Conservation (phyloP, 2,329 filamentous ascomycete genomes). For the Fusarium algeriense region DNA sequence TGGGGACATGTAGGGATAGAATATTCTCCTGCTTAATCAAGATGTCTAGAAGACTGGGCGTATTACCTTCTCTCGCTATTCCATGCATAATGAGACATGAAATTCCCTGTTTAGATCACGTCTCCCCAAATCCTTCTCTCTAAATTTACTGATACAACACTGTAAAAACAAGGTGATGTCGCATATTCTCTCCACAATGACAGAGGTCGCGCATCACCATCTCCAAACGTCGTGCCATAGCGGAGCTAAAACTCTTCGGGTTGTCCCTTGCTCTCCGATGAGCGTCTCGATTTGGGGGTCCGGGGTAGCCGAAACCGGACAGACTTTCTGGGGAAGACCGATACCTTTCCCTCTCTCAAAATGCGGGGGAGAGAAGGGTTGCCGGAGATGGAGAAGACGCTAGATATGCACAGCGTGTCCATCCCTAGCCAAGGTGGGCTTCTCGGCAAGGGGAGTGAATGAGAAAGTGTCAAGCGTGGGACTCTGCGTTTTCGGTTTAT, state of each 20-base stretch:
- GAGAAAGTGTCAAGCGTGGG: not conserved
- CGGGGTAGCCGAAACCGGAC: slow-evolving; percentile 34
- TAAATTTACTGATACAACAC: not conserved
- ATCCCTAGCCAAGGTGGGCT: slow-evolving; percentile 30
- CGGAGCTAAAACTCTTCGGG: slow-evolving; percentile 7
- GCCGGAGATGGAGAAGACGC: slow-evolving; percentile 15
- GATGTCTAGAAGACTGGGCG: slow-evolving; percentile 4
- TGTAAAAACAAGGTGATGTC: not conserved
- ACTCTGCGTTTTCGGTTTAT: not conserved
- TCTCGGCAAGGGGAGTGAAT: not conserved
- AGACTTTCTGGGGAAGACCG: slow-evolving; percentile 24
- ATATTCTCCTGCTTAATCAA: slow-evolving; percentile 12
- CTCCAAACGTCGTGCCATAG: slow-evolving; percentile 13
- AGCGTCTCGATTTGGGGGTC: slow-evolving; percentile 26
- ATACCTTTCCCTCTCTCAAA: not conserved
- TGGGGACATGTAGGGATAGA: slow-evolving; percentile 9
- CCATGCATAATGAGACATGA: slow-evolving; percentile 13
- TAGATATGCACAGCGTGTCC: slow-evolving; percentile 39
- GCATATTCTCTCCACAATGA: slow-evolving; percentile 8
- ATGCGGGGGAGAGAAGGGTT: slow-evolving; percentile 13
- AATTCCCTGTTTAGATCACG: slow-evolving; percentile 1
- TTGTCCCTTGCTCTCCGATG: slow-evolving; percentile 21
- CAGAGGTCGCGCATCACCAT: slow-evolving; percentile 5
- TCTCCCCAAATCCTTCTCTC: not conserved
- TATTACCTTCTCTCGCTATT: slow-evolving; percentile 17